Evolutionary conservation across 345 rosid species (phyloP).

Genomic region (Kandelia obovata): DNA sequence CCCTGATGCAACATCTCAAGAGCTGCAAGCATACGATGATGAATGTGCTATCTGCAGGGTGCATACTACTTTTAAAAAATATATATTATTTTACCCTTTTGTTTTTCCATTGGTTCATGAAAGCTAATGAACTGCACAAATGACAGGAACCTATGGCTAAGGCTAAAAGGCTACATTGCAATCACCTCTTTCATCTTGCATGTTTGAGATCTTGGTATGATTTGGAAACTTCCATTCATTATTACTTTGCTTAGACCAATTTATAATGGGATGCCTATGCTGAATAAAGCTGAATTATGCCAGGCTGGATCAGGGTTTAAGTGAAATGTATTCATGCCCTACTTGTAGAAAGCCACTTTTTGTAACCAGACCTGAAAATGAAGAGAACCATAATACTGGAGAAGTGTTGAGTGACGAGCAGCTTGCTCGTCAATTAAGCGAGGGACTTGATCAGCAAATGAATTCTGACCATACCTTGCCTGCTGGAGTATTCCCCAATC

Average conservation of each 20-base stretch:
- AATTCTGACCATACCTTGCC: conserved; percentile 46
- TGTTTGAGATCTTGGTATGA: conserved; percentile 97
- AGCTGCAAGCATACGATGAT: conserved; percentile 81
- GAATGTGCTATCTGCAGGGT: conserved; percentile 99
- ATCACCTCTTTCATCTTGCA: conserved; percentile 91
- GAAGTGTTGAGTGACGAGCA: conserved; percentile 71
- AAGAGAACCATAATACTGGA: conserved; percentile 37
- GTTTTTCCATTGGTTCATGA: conserved; percentile 16
- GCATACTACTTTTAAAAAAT: conserved; percentile 20
- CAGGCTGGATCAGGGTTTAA: conserved; percentile 99
- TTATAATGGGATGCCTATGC: background rate
- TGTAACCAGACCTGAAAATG: conserved; percentile 59
- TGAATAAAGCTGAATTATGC: conserved; percentile 33
- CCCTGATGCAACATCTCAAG: conserved; percentile 94
- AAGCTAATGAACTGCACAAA: conserved; percentile 25
- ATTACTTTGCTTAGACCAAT: conserved; percentile 14
- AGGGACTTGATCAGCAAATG: conserved; percentile 58
- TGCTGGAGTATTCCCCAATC: conserved; percentile 67
- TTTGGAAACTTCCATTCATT: background rate
- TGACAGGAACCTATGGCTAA: conserved; percentile 98
- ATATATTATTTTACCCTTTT: conserved; percentile 1
- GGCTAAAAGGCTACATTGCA: conserved; percentile 90
- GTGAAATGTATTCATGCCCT: conserved; percentile 88
- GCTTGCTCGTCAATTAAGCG: conserved; percentile 66
- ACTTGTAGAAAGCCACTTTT: conserved; percentile 98